A percentile compares a stretch with the other conserved stretches of the same genome.
Evolutionary conservation across 257 asterid species (phyloP).

Genomic region (Solanum chaucha): DNA sequence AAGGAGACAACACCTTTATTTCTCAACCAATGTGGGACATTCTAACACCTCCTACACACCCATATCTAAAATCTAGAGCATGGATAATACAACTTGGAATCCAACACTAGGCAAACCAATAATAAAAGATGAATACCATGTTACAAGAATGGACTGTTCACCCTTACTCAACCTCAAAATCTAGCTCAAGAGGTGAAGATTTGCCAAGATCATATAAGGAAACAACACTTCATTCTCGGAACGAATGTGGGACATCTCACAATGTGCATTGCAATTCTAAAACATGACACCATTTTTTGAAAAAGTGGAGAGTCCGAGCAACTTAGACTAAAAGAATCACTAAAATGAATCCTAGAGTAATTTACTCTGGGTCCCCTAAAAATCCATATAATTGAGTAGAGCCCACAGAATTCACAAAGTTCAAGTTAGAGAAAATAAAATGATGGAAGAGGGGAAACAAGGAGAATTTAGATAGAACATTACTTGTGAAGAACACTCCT

Average conservation of each 20-base stretch:
- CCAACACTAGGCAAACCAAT: not conserved
- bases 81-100: not conserved
- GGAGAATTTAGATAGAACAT: slow-evolving; percentile 9
- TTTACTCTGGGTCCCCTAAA: not conserved
- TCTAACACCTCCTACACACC: not conserved
- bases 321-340: not conserved
- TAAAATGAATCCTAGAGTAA: not conserved
- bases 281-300: not conserved
- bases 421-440: not conserved
- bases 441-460: not conserved
- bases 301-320: too few species aligned
- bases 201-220: not conserved
- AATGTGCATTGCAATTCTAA: not conserved
- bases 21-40: not conserved
- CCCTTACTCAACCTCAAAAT: not conserved
- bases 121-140: not conserved
- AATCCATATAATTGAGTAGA: not conserved
- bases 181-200: not conserved
- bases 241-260: not conserved
- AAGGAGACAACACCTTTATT: not conserved
- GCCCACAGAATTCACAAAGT: not conserved
- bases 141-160: not conserved
- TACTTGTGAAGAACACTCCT: slow-evolving; percentile 69
- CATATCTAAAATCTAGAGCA: not conserved
- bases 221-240: not conserved